Base-by-base conservation (phyloP, 129 eudicot species). In the Saussurea involucrata region DNA sequence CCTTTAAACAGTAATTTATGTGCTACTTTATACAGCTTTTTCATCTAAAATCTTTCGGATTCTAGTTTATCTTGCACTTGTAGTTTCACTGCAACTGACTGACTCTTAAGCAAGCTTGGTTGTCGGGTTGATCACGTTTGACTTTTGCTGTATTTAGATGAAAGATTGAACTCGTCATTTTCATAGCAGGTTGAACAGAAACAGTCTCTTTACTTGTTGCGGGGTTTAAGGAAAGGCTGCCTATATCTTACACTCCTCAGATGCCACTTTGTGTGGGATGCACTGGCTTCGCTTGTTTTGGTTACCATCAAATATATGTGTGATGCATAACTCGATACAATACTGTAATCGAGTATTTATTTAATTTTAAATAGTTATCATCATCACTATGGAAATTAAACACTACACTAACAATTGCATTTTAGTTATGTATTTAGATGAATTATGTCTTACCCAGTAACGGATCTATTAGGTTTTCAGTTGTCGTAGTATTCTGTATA, bases 371-470 rank as follows among this genome's bases (percentile, higher is more conserved):
- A 46, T 46, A 3, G 4, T 46, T 44, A 44, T 44, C 1, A 5
- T 13, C n/a, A 44, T 13, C 13, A 44, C n/a, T 13, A 44, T 44
- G 57, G 57, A 44, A 13, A 44, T 44, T 15, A 44, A 44, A 44
- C 57, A 13, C 57, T 7, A 8, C 57, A 12, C 57, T 0, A 44
- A 44, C 57, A 44, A 13, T 44, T 44, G 57, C 57, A 44, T 44
- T 44, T 44, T 44, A 44, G 57, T n/a, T n/a, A n/a, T n/a, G n/a
- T n/a, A n/a, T n/a, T n/a, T n/a, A n/a, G n/a, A n/a, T 87, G 88
- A 29, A 87, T 87, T 4, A 82, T 80, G 18, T 87, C 91, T 63
- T 84, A 87, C 12, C 88, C 91, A 5, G 80, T 40, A 18, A 87
- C 57, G 25, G 82, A 75, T 18, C 79, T 73, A 13, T 84, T 84